Base-by-base conservation (phyloP, 2,329 filamentous ascomycete genomes). In the Ceratocystis huliohia region DNA sequence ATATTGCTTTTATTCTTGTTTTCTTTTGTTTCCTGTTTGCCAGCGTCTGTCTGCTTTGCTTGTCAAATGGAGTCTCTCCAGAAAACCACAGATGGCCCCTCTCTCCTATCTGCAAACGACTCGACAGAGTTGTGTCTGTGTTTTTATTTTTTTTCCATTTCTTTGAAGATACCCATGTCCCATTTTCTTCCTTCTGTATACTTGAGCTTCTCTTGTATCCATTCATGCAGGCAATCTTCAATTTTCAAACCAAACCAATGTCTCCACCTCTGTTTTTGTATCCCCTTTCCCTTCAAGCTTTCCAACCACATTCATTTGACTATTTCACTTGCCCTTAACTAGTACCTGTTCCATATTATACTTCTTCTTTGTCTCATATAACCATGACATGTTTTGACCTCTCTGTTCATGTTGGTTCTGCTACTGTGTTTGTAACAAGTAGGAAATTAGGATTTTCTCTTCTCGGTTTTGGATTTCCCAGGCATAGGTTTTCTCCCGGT, bases 1-100 rank as follows among this genome's bases (percentile, higher is more conserved):
- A 66, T 62, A 59, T 61, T 65, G 46, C 41, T 66, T 22, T 33
- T 45, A 13, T 44, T 57, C 48, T 45, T 44, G 45, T 45, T 41
- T 45, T 45, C 13, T 17, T 44, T 62, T 22, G 8, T 30, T 20
- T 41, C 13, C 13, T 62, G 17, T 30, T 41, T 45, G 17, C 30
- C 33, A 57, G 53, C 53, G 53, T 57, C 53, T 28, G 53, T 57
- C 53, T 57, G 53, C 22, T 57, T 57, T 57, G 53, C 53, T 30
- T 30, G 53, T 30, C 25, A 57, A 57, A 57, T 30, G 17, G 53
- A 3, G 53, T 17, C 25, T 25, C 25, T 28, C 22, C 50, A 56
- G 50, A 56, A 56, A 28, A 30, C 15, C 25, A 17, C 53, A 28
- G 53, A 37, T 10, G 17, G 25, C 17, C 25, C 25, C 25, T 17